Conservation (phyloP, 208 protist genomes). For the Leishmania amazonensis region DNA sequence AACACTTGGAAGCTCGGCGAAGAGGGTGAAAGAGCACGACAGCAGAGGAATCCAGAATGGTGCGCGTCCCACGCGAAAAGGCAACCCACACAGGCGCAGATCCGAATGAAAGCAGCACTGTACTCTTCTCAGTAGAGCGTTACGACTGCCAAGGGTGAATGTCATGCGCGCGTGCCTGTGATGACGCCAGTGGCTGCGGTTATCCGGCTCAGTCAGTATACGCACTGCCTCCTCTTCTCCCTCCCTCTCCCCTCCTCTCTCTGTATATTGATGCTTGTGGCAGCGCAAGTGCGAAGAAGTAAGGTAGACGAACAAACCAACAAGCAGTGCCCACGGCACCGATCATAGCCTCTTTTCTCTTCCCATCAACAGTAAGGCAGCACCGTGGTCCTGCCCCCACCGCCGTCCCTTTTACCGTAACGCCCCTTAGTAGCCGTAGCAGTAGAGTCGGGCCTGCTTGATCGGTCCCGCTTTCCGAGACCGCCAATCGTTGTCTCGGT, state of each 20-base stretch:
- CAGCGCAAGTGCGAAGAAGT: neutral
- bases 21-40: neutral
- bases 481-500: neutral
- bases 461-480: neutral
- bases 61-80: neutral
- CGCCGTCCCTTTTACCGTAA: neutral
- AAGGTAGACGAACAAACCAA: neutral
- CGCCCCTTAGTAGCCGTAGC: neutral
- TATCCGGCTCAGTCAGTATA: neutral
- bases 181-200: neutral
- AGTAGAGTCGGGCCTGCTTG: neutral
- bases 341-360: neutral
- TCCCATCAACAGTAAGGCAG: neutral
- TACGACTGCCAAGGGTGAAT: neutral
- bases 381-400: neutral
- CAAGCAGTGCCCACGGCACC: neutral
- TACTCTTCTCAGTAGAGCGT: neutral
- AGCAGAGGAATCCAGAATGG: neutral
- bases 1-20: neutral
- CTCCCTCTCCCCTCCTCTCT: neutral
- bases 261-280: neutral
- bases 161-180: neutral
- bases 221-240: neutral
- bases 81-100: neutral
- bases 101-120: neutral